Base-by-base conservation (phyloP, 306 rosid genomes). In the Trifolium fragiferum region DNA sequence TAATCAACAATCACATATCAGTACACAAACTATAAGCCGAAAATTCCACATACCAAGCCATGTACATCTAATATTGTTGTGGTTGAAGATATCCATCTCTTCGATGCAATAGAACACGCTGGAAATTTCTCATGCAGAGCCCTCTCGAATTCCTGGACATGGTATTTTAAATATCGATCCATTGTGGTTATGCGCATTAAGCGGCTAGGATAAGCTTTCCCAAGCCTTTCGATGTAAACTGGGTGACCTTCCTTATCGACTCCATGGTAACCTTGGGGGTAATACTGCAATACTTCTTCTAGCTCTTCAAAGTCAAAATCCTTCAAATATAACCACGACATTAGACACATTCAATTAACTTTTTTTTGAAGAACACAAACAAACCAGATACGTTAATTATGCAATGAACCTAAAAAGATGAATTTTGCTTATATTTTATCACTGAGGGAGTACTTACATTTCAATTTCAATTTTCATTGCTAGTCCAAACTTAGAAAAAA, bases 261-360 rank as follows among this genome's bases (percentile, higher is more conserved):
- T 57, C 98, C 99, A 80, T 95, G 99, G 63, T 95, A 92, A 57
- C 98, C 99, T 74, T 95, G 99, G 41, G 99, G 99, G 76, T 95
- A 95, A 79, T 87, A 92, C 74, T 92, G 95, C 85, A 92, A 65
- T 49, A 95, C 98, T 86, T 90, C 99, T 82, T 92, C 97, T 55
- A 90, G 90, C 86, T 95, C 99, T 81, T 85, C 89, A 73, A 92
- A 92, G 70, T 90, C 97, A 65, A 90, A 95, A 86, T 90, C 98
- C 99, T 95, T 70, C 83, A 72, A 49, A 86, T 12, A 66, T 46
- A 60, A 61, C 37, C 38, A 54, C 67, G 67, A 49, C 57, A 44
- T 85, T 78, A 87, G 83, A 60, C 57, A 11, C 21, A 78, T 13
- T 53, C 68, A 25, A 33, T 63, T 16, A 74, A 37, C 27, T 65